Base-by-base conservation (phyloP, 306 rosid genomes). In the Pueraria montana region DNA sequence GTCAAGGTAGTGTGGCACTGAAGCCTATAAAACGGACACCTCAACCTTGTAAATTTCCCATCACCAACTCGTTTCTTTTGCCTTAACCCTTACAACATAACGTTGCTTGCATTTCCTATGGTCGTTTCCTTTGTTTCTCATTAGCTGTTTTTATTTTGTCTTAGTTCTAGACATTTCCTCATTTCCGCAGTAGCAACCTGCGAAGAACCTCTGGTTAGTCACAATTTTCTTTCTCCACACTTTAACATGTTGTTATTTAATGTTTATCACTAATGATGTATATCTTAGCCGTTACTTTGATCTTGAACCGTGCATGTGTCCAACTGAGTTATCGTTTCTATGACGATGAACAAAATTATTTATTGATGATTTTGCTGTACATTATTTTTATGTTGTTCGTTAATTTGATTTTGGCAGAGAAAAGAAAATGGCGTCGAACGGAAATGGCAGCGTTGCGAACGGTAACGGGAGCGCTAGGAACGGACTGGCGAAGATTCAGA, bases 401-500 rank as follows among this genome's bases (percentile, higher is more conserved):
- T 5, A 34, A 38, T 38, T 63, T 48, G 6, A 36, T 24, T 72
- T 45, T 36, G 16, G 18, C 80, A 53, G 80, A 40, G 53, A 18
- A 7, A 7, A 61, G 4, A 6, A 2, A 4, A 87, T 87, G 82
- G 86, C 84, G 36, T 72, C 72, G 11, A 85, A 71, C 14, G 84
- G 68, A 0, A 78, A 72, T 59, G 66, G 88, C 6, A 23, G 43
- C 55, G 45, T 42, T 38, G 21, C 53, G 2, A 79, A 68, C 16
- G 53, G 62, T 1, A 84, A 81, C 61, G 88, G 86, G 4, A 86
- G 80, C 1, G 58, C 30, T 14, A 63, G 86, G 11, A 88, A 82
- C 8, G 97, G 97, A 2, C 88, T 92, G 77, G 3, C 87, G 23
- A 87, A 78, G 84, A 93, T 95, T 79, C 90, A 91, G 52, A 92